A percentile compares a stretch with the other conserved stretches of the same genome.
Conservation (phyloP, 768 basidiomycete species). For the Aureoboletus auriporus region DNA sequence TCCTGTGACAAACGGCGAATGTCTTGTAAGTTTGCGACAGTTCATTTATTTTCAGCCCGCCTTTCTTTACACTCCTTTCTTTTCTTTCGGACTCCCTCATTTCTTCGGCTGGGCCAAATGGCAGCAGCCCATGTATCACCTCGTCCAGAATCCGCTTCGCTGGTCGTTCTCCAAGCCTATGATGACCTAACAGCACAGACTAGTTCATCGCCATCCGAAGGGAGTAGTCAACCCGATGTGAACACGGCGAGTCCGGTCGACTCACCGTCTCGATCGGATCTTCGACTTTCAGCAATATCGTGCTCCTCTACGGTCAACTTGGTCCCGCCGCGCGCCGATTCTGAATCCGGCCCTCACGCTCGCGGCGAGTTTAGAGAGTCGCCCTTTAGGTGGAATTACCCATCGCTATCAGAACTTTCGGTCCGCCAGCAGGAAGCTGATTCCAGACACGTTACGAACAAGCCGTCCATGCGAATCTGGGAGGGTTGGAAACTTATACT, state of each 20-base stretch:
- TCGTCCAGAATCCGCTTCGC: slow-evolving; percentile 26
- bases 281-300: slow-evolving; percentile 22
- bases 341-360: not conserved
- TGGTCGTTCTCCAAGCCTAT: slow-evolving; percentile 25
- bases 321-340: slow-evolving; percentile 14
- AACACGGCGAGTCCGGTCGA: slow-evolving; percentile 3
- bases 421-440: slow-evolving; percentile 2
- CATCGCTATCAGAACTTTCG: slow-evolving; percentile 20
- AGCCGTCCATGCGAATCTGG: slow-evolving; percentile 25
- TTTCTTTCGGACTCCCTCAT: slow-evolving; percentile 5
- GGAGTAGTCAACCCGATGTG: slow-evolving; percentile 2
- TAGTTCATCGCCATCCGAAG: not conserved
- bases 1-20: no score
- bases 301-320: slow-evolving; percentile 20
- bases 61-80: slow-evolving; percentile 1
- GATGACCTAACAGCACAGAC: slow-evolving; percentile 5
- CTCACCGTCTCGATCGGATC: slow-evolving; percentile 20
- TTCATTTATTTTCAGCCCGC: slow-evolving; percentile 17
- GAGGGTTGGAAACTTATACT: slow-evolving; percentile 54
- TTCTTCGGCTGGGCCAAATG: slow-evolving; percentile 10
- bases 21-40: slow-evolving; percentile 3
- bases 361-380: slow-evolving; percentile 24
- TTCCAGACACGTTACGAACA: not conserved
- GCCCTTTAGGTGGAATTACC: slow-evolving; percentile 30
- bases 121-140: slow-evolving; percentile 3